A percentile compares a stretch with the other conserved stretches of the same genome.
Conservation (phyloP, 2,329 filamentous ascomycete species). For the Xylariaceae sp. region DNA sequence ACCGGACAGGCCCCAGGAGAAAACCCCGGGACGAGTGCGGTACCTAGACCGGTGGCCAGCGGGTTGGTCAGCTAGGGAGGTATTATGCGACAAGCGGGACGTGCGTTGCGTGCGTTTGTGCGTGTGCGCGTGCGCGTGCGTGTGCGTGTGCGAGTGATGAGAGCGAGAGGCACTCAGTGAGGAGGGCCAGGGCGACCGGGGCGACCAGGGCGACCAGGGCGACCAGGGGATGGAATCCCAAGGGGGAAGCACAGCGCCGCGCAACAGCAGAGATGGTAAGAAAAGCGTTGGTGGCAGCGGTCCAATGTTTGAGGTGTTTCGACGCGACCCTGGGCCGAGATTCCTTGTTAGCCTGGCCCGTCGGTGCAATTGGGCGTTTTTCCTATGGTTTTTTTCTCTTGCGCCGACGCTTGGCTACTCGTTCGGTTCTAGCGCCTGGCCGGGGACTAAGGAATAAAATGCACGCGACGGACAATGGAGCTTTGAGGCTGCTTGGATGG, state of each 20-base stretch:
- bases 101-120: conserved; percentile 20
- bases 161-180: not conserved
- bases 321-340: conserved; percentile 37
- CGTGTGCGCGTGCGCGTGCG: conserved; percentile 2
- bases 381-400: conserved; percentile 25
- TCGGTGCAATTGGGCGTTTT: conserved; percentile 25
- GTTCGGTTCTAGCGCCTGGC: conserved; percentile 30
- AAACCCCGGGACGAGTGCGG: conserved; percentile 21
- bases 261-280: conserved; percentile 20
- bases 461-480: conserved; percentile 29
- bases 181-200: too few species aligned
- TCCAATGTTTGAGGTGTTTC: conserved; percentile 35
- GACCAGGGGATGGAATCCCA: conserved; percentile 22
- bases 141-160: conserved; percentile 14
- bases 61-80: not conserved
- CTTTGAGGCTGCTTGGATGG: conserved; percentile 32
- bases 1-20: conserved; percentile 22
- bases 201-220: too few species aligned
- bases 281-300: conserved; percentile 28
- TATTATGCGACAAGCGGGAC: conserved; percentile 22
- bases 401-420: conserved; percentile 23
- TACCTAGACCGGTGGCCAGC: conserved; percentile 25
- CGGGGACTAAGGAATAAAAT: conserved; percentile 17
- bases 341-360: conserved; percentile 33
- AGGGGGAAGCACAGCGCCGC: conserved; percentile 22